phyloP scores from a whole-genome alignment of 805 yeast species.

The Metschnikowia lunata region DNA sequence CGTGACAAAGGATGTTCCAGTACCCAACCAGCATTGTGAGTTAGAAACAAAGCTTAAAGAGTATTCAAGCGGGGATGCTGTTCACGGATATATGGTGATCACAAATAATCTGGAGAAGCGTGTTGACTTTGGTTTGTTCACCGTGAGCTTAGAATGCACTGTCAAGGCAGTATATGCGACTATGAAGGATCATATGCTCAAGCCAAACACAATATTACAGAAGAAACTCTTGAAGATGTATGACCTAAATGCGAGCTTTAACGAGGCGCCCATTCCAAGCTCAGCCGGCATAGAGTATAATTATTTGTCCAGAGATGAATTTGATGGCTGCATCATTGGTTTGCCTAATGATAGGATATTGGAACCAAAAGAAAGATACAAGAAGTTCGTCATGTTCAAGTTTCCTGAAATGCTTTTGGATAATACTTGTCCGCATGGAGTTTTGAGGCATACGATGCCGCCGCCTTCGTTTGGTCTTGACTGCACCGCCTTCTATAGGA shows the following conservation, averaged over 20 bases:
- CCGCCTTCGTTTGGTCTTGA: slow-evolving; percentile 44
- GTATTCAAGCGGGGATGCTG: slow-evolving; percentile 38
- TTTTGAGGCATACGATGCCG: slow-evolving; percentile 36
- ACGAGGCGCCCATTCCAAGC: slow-evolving; percentile 46
- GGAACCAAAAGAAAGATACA: slow-evolving; percentile 47
- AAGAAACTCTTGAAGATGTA: slow-evolving; percentile 57
- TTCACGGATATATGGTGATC: slow-evolving; percentile 44
- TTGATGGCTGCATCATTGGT: slow-evolving; percentile 48
- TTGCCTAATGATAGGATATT: slow-evolving; percentile 46
- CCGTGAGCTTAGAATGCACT: slow-evolving; percentile 31
- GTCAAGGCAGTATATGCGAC: slow-evolving; percentile 25
- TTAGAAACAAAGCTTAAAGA: slow-evolving; percentile 45
- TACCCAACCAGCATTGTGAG: slow-evolving; percentile 37
- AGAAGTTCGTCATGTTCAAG: slow-evolving; percentile 56
- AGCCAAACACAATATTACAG: slow-evolving; percentile 30
- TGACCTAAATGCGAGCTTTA: slow-evolving; percentile 55
- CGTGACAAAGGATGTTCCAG: slow-evolving; percentile 51
- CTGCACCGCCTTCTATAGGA: slow-evolving; percentile 30
- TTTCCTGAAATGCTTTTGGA: slow-evolving; percentile 53
- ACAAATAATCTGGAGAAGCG: slow-evolving; percentile 44
- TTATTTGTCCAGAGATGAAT: slow-evolving; percentile 39
- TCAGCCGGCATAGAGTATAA: slow-evolving; percentile 47
- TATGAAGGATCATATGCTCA: slow-evolving; percentile 19
- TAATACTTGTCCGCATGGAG: slow-evolving; percentile 45
- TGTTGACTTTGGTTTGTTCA: slow-evolving; percentile 41